Base-by-base conservation (phyloP, 1,284 basidiomycete species). In the Ceratobasidium sp. region DNA sequence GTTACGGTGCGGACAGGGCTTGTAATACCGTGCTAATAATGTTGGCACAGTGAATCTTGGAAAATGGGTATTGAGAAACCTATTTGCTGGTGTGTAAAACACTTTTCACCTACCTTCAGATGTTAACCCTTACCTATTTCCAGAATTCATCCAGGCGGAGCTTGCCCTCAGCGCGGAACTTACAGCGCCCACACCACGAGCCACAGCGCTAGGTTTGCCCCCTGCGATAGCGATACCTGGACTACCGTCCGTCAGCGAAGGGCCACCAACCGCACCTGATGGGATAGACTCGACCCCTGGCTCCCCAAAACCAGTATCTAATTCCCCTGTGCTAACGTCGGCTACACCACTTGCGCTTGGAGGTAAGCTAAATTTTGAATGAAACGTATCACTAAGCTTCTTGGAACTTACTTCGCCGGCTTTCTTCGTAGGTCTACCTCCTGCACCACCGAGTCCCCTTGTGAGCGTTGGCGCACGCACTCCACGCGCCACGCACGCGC, bases 61-160 rank as follows among this genome's bases (percentile, higher is more conserved):
- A 1, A 93, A 92, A 82, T 94, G 92, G 93, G 88, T 92, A 1
- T 81, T 94, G 24, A 86, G 89, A 33, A 94, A 93, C 80, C 81
- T 94, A 5, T 94, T 94, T 79, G 79, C 88, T 27, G 87, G 86
- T 76, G 50, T 74, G 76, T 41, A 44, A 56, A 60, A 65, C 71
- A 19, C 41, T 27, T 31, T 50, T 24, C 53, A 36, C 31, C 27
- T n/a, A 45, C 22, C 15, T 36, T 24, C 4, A 19, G 50, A 24
- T 33, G 19, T 0, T 59, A 1, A 74, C 36, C 17, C 22, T 50
- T 45, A n/a, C 41, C 44, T 48, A n/a, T 41, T 56, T 44, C 6
- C 44, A 77, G 76, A 66, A 24, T 76, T 77, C 36, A 53, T 76
- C 9, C 71, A 62, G 24, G 75, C 71, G 15, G 76, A 78, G 54